These are phyloP conservation scores for Dioszegia aurantiaca DNA, from an alignment of 768 basidiomycete species.

Conservation along the genomic window DNA sequence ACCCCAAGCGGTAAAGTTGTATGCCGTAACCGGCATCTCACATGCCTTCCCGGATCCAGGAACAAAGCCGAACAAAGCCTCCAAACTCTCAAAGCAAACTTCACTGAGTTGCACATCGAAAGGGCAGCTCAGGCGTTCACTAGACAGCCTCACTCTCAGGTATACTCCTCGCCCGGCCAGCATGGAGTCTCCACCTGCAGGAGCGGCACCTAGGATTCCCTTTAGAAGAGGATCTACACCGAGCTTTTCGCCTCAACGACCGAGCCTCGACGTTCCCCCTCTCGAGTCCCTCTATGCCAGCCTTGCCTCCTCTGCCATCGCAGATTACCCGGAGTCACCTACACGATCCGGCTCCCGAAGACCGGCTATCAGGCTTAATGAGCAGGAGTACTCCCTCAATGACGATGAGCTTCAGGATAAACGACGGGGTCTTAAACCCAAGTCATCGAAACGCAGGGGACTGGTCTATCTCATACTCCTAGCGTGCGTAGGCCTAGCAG, in stretches of 20 bases:
- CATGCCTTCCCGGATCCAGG: not conserved
- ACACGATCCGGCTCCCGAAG: not conserved
- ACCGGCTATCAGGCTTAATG: not conserved
- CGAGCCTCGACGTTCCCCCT: constrained; percentile 10
- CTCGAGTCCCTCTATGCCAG: constrained; percentile 1
- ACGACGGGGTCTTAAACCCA: not conserved
- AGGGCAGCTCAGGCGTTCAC: no score
- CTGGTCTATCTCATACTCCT: constrained; percentile 1
- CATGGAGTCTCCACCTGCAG: not conserved
- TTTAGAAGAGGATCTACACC: constrained; percentile 8
- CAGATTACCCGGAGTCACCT: constrained; percentile 7
- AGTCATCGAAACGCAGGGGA: not conserved
- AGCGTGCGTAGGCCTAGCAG: not conserved
- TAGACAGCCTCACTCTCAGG: no score
- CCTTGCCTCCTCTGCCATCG: not conserved
- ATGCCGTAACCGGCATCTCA: not conserved
- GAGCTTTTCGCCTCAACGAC: constrained; percentile 10
- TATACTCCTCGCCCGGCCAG: no score
- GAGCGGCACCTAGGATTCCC: constrained; percentile 2
- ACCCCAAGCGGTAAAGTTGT: constrained; percentile 3
- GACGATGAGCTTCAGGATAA: constrained; percentile 6
- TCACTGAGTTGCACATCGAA: no score
- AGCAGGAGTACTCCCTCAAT: constrained; percentile 6
- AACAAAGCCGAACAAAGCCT: no score
- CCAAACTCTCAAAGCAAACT: no score